Evolutionary conservation across 257 asterid genomes (phyloP).

Genomic region (Capsicum rhomboideum): DNA sequence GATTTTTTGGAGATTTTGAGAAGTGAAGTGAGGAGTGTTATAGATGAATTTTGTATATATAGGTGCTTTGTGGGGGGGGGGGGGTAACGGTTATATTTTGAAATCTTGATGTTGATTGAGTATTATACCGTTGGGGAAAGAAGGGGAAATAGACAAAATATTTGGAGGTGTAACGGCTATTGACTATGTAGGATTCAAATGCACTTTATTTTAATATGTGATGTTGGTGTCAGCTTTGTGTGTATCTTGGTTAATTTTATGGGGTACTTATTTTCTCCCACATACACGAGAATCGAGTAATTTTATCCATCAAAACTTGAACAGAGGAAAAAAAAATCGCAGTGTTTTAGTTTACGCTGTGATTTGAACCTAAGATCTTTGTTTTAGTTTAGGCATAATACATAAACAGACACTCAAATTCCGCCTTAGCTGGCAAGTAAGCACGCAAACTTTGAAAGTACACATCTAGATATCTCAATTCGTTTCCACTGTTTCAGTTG

Average conservation of each 20-base stretch:
- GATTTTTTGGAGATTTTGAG: neutral
- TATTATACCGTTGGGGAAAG: neutral
- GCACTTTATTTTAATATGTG: neutral
- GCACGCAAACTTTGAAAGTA: too few relatives aligned
- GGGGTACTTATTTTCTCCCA: neutral
- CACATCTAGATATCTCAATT: too few relatives aligned
- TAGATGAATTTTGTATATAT: neutral
- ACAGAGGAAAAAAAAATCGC: neutral
- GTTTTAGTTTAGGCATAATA: too few relatives aligned
- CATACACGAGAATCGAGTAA: rapidly evolving
- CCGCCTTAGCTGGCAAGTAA: too few relatives aligned
- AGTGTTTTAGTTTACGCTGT: too few relatives aligned
- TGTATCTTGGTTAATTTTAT: neutral
- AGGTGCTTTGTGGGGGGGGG: neutral
- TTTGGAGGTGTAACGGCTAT: neutral
- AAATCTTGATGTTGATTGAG: neutral
- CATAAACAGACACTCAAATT: too few relatives aligned
- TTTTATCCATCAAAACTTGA: neutral
- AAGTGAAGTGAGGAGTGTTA: neutral
- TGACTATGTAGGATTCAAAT: neutral
- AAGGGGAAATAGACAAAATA: neutral
- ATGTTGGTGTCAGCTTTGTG: neutral
- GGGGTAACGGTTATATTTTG: neutral
- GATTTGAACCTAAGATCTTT: too few relatives aligned
- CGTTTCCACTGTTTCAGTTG: too few relatives aligned